A percentile compares a stretch with the other conserved stretches of the same genome.
phyloP scores from a whole-genome alignment of 176 grass and related monocot genomes.

The Bolboschoenus planiculmis region DNA sequence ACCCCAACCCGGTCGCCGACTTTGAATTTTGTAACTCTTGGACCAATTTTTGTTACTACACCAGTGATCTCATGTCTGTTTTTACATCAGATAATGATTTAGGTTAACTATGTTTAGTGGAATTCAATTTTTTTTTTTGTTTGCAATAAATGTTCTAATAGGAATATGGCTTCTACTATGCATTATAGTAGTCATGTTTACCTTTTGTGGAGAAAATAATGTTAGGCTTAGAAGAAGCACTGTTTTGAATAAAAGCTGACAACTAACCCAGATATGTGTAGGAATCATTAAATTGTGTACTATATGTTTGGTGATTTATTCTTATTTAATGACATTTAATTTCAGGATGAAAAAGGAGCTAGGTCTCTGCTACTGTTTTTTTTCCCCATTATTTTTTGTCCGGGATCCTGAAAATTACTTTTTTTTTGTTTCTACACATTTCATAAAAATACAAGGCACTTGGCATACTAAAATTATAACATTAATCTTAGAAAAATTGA shows the following conservation, averaged over 20 bases:
- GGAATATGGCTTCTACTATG: not conserved
- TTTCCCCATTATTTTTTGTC: not conserved
- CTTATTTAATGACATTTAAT: not conserved
- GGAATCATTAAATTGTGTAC: not conserved
- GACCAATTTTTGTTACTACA: conserved; percentile 42
- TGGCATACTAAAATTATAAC: not conserved
- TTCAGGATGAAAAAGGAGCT: not conserved
- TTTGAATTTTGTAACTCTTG: conserved; percentile 39
- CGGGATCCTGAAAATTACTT: not conserved
- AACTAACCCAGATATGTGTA: not conserved
- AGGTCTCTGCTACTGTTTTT: not conserved
- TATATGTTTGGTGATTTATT: not conserved
- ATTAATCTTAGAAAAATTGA: not conserved
- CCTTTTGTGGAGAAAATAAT: not conserved
- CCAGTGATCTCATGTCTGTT: conserved; percentile 80
- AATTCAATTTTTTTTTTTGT: not conserved
- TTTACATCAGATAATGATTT: not conserved
- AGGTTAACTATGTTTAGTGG: not conserved
- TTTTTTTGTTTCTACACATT: not conserved
- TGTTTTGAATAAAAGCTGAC: not conserved
- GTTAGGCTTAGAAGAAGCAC: not conserved
- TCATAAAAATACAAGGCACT: not conserved
- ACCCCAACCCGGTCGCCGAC: conserved; percentile 74
- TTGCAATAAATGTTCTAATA: not conserved
- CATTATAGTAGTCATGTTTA: not conserved